Conservation (phyloP, 768 basidiomycete genomes). For the Gautieria morchelliformis region DNA sequence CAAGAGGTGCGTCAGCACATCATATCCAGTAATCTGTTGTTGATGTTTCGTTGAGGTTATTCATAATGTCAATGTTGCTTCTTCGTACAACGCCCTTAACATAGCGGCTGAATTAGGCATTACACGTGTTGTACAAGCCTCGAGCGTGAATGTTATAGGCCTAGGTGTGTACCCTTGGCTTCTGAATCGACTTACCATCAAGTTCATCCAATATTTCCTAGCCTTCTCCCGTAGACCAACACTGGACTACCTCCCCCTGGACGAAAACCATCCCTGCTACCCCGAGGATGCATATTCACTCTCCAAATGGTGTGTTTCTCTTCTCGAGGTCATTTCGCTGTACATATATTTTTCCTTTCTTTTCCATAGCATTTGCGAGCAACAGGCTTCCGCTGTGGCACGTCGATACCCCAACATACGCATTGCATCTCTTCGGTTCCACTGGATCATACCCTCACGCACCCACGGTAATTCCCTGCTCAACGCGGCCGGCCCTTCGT, state of each 20-base stretch:
- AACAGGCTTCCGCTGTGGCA: conserved; percentile 58
- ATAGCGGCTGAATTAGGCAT: conserved; percentile 61
- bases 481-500: neutral
- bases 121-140: conserved; percentile 52
- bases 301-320: conserved; percentile 44
- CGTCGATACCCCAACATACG: conserved; percentile 50
- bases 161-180: conserved; percentile 28
- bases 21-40: no score
- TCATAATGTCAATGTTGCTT: conserved; percentile 47
- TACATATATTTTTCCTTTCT: neutral
- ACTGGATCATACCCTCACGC: conserved; percentile 40
- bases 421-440: conserved; percentile 58
- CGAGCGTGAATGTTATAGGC: conserved; percentile 50
- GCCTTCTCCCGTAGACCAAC: conserved; percentile 15
- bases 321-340: neutral
- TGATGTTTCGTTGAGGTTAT: neutral
- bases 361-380: conserved; percentile 43
- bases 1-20: neutral
- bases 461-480: conserved; percentile 9
- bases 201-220: neutral
- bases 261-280: conserved; percentile 49
- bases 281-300: conserved; percentile 65
- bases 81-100: conserved; percentile 64
- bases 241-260: conserved; percentile 55
- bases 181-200: conserved; percentile 22